Conservation (phyloP, 306 rosid genomes). For the Nissolia schottii region DNA sequence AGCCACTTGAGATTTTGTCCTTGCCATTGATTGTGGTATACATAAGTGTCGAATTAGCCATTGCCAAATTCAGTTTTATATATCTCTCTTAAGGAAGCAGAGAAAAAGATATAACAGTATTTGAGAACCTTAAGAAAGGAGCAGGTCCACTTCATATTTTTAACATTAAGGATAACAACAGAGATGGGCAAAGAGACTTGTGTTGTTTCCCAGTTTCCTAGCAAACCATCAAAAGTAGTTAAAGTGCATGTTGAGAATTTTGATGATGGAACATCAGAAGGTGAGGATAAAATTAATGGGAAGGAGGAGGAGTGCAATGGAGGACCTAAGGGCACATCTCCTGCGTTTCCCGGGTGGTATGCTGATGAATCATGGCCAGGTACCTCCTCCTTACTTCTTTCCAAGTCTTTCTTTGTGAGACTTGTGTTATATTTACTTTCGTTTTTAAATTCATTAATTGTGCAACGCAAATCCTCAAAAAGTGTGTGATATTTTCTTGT, state of each 20-base stretch:
- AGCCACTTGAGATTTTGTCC: no score
- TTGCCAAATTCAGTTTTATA: neutral
- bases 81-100: no score
- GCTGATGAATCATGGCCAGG: conserved; percentile 24
- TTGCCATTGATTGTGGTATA: no score
- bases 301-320: neutral
- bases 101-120: neutral
- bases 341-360: conserved; percentile 12
- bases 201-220: neutral
- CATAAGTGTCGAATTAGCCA: no score
- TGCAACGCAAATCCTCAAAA: no score
- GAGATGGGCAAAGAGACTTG: conserved; percentile 18
- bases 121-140: neutral
- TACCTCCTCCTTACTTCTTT: neutral
- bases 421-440: no score
- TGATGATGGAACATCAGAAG: neutral
- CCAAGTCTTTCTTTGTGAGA: neutral
- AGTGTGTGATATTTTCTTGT: no score
- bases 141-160: no score
- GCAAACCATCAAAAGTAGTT: neutral
- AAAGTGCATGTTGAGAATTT: neutral
- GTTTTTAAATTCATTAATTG: no score
- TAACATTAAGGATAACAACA: no score
- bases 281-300: neutral
- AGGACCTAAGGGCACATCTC: neutral